These are phyloP conservation scores for Moricandia moricandioides DNA, from an alignment of 345 rosid genomes.

Conservation along the genomic window DNA sequence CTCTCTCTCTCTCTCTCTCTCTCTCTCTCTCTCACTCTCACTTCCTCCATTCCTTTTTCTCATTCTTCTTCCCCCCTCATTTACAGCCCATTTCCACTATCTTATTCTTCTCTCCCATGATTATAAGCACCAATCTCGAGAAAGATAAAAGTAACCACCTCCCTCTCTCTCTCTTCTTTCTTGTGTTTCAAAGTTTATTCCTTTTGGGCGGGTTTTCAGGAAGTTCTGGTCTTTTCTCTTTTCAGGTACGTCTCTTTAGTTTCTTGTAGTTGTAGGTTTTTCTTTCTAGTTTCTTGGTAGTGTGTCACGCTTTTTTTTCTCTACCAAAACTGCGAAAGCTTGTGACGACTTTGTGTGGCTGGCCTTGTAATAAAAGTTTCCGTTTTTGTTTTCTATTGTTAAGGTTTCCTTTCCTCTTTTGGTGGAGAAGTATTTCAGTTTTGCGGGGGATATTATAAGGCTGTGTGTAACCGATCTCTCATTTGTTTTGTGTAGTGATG, in stretches of 20 bases:
- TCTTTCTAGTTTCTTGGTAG: neutral
- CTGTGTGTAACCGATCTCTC: constrained; percentile 6
- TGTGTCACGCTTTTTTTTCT: constrained; percentile 28
- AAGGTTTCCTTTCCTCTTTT: neutral
- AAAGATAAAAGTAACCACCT: neutral
- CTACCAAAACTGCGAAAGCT: constrained; percentile 10
- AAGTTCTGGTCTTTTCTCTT: neutral
- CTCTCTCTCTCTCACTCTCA: neutral
- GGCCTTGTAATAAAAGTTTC: constrained; percentile 22
- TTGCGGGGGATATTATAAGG: neutral
- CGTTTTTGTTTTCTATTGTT: neutral
- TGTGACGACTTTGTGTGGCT: constrained; percentile 5
- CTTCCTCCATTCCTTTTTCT: neutral
- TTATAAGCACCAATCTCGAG: neutral
- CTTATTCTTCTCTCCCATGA: neutral
- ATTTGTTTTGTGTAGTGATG: constrained; percentile 26
- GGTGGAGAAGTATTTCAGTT: constrained; percentile 2
- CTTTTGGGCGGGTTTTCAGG: neutral
- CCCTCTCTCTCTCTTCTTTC: neutral
- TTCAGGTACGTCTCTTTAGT: neutral
- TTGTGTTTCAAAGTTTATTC: neutral
- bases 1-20: neutral
- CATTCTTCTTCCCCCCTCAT: neutral
- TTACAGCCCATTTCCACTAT: neutral
- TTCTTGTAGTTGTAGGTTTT: constrained; percentile 13